These are phyloP conservation scores for Trichophyton benhamiae DNA, from an alignment of 2,329 filamentous ascomycete species.

Conservation along the genomic window DNA sequence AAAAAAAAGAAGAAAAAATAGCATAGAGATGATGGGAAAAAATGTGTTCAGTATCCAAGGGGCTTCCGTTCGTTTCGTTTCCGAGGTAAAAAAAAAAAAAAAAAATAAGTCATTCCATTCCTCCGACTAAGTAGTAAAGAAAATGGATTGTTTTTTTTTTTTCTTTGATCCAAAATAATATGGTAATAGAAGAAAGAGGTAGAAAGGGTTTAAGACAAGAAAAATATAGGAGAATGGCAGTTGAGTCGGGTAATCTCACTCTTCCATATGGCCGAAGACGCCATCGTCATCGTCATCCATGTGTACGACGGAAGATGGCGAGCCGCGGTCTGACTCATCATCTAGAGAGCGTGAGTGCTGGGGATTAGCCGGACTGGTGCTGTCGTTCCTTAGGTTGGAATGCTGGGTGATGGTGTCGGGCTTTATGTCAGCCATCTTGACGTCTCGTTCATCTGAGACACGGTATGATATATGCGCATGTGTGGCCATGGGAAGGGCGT, in stretches of 20 bases:
- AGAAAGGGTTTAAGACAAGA: background rate
- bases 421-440: constrained; percentile 57
- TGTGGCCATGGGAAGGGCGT: constrained; percentile 32
- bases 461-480: constrained; percentile 33
- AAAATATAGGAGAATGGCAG: too few relatives aligned
- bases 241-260: constrained; percentile 39
- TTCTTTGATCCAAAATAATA: background rate
- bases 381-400: constrained; percentile 17
- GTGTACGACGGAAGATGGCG: constrained; percentile 37
- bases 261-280: constrained; percentile 94
- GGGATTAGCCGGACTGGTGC: background rate
- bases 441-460: constrained; percentile 44
- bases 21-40: background rate
- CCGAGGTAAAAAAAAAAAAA: background rate
- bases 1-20: background rate
- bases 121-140: background rate
- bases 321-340: constrained; percentile 46
- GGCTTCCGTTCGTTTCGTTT: background rate
- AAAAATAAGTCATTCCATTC: background rate
- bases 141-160: background rate
- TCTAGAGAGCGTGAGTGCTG: constrained; percentile 26
- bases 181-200: background rate
- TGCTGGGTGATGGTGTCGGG: constrained; percentile 21
- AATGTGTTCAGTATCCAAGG: background rate
- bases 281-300: constrained; percentile 88